Evolutionary conservation across 441 rosid genomes (phyloP).

Genomic region (Melastoma candidum): DNA sequence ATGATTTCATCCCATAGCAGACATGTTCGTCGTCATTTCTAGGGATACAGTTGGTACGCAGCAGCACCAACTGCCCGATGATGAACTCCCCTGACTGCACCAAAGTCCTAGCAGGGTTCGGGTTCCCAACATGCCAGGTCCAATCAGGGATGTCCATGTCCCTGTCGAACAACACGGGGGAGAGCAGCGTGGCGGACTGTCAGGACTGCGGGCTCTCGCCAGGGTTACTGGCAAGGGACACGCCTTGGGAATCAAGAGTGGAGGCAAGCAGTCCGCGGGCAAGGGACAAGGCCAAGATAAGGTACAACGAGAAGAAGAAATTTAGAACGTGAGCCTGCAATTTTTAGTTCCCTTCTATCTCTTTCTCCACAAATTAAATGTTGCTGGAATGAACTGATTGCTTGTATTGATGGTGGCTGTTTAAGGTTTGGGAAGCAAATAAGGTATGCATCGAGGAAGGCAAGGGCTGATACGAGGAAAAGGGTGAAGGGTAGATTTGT

Average conservation of each 20-base stretch:
- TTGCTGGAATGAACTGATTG: too few relatives aligned
- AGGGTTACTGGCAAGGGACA: slow-evolving; percentile 20
- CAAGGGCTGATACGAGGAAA: slow-evolving; percentile 77
- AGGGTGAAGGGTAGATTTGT: slow-evolving; percentile 89
- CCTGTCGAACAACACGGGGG: slow-evolving; percentile 47
- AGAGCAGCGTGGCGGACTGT: slow-evolving; percentile 37
- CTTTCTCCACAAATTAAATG: too few relatives aligned
- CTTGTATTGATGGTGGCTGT: not conserved
- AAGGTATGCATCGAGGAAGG: slow-evolving; percentile 70
- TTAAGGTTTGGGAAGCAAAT: slow-evolving; percentile 66
- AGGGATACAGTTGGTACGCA: slow-evolving; percentile 21
- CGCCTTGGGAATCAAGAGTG: slow-evolving; percentile 26
- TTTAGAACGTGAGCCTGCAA: slow-evolving; percentile 28
- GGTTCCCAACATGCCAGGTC: slow-evolving; percentile 36
- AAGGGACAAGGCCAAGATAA: slow-evolving; percentile 52
- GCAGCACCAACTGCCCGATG: slow-evolving; percentile 22
- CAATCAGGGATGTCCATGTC: slow-evolving; percentile 44
- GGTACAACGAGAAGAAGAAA: slow-evolving; percentile 66
- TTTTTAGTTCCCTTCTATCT: too few relatives aligned
- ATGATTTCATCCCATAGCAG: slow-evolving; percentile 16
- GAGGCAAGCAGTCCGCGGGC: slow-evolving; percentile 43
- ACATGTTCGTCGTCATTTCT: slow-evolving; percentile 30
- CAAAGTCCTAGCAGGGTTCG: slow-evolving; percentile 28
- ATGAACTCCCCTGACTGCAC: slow-evolving; percentile 26
- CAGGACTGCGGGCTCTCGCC: slow-evolving; percentile 53